These are phyloP conservation scores for Phytophthora gonapodyides DNA, from an alignment of 352 stramenopile genomes.

Conservation along the genomic window DNA sequence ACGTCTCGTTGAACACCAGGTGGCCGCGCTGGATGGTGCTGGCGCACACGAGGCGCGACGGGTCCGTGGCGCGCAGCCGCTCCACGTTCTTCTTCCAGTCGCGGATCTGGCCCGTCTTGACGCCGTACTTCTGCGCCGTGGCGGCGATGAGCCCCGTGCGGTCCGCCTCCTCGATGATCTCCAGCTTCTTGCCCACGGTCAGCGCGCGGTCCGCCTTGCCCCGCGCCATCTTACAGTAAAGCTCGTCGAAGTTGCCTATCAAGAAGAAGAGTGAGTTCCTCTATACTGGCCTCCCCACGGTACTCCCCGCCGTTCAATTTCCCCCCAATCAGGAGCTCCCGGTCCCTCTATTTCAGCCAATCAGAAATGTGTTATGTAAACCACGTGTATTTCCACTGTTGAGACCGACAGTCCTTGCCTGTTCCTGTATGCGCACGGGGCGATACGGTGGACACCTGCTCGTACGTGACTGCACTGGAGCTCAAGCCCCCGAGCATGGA, in stretches of 20 bases:
- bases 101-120: conserved; percentile 87
- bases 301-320: conserved; percentile 21
- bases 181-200: conserved; percentile 89
- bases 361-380: not conserved
- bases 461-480: conserved; percentile 6
- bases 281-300: conserved; percentile 45
- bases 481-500: conserved; percentile 18
- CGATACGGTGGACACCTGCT: conserved; percentile 19
- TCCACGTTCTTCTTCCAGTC: conserved; percentile 91
- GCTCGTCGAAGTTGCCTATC: conserved; percentile 11
- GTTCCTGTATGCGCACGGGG: conserved; percentile 29
- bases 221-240: conserved; percentile 57
- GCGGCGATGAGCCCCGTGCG: conserved; percentile 75
- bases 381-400: conserved; percentile 1
- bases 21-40: conserved; percentile 84
- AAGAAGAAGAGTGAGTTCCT: conserved; percentile 42
- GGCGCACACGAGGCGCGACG: conserved; percentile 77
- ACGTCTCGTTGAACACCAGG: conserved; percentile 88
- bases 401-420: not conserved
- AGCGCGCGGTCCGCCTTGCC: conserved; percentile 80
- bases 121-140: conserved; percentile 85
- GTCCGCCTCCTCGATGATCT: conserved; percentile 88
- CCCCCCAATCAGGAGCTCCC: not conserved
- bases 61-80: conserved; percentile 73
- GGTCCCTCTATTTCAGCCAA: conserved; percentile 22